These are phyloP conservation scores for Candida palmyrensis DNA, from an alignment of 805 yeast species.

Conservation along the genomic window DNA sequence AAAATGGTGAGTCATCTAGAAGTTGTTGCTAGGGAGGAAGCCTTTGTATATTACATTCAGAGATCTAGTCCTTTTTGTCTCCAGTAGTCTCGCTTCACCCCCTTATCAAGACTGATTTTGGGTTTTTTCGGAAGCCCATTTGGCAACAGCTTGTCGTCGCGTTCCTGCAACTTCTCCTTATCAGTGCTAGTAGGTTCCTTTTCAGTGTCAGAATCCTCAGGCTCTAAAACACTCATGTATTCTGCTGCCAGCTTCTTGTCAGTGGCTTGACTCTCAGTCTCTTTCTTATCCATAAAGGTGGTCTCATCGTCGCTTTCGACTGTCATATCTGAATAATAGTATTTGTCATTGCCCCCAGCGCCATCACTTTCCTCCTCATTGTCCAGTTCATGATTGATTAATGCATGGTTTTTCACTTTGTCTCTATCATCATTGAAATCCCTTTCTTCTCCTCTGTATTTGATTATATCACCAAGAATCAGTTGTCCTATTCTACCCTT, in stretches of 20 bases:
- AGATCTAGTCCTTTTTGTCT: constrained; percentile 36
- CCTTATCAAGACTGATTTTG: constrained; percentile 25
- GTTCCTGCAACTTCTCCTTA: constrained; percentile 5
- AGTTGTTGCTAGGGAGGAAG: constrained; percentile 5
- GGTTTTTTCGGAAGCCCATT: constrained; percentile 9
- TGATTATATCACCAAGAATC: constrained; percentile 74
- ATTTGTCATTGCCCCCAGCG: constrained; percentile 32
- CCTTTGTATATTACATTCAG: constrained; percentile 6
- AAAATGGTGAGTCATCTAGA: constrained; percentile 1
- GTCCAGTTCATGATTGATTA: constrained; percentile 22
- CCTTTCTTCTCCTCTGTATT: constrained; percentile 66
- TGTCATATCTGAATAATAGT: constrained; percentile 40
- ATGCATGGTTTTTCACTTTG: constrained; percentile 58
- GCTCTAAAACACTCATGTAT: constrained; percentile 15
- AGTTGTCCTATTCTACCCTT: constrained; percentile 65
- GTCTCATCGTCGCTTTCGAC: constrained; percentile 29
- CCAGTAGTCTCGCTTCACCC: constrained; percentile 36
- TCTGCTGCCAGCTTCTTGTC: constrained; percentile 13
- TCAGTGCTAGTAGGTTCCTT: constrained; percentile 11
- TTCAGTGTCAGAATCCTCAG: constrained; percentile 11
- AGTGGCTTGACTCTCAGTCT: constrained; percentile 3
- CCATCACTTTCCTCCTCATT: constrained; percentile 30
- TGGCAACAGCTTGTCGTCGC: constrained; percentile 1
- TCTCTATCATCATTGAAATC: constrained; percentile 74
- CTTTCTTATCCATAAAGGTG: constrained; percentile 6